These are phyloP conservation scores for Rhodocollybia butyracea DNA, from an alignment of 768 basidiomycete genomes.

Conservation along the genomic window DNA sequence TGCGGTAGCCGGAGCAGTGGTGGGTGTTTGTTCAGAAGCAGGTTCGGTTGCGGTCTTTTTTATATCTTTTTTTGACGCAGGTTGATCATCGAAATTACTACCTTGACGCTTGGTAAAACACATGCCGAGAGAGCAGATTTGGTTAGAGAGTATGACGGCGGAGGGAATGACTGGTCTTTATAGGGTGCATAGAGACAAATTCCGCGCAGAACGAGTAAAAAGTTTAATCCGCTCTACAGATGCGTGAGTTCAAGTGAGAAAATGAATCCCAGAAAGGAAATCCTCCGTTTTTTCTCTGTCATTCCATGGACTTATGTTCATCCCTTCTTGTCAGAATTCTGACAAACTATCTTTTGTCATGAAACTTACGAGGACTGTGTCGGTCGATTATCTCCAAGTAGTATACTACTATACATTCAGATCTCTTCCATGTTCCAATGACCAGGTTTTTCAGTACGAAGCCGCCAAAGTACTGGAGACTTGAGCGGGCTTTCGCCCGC, in stretches of 20 bases:
- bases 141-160: no score
- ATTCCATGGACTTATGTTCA: neutral
- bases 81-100: constrained; percentile 27
- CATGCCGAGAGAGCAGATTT: no score
- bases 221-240: neutral
- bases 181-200: neutral
- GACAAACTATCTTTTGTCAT: no score
- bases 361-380: no score
- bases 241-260: constrained; percentile 5
- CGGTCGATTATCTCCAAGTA: no score
- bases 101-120: constrained; percentile 37
- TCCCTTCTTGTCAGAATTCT: no score
- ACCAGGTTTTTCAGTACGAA: no score
- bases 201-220: neutral
- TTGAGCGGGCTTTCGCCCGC: no score
- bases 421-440: no score
- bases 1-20: constrained; percentile 8
- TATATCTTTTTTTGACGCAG: constrained; percentile 1
- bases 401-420: no score
- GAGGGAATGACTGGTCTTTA: neutral
- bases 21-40: constrained; percentile 14
- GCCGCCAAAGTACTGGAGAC: no score
- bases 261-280: neutral
- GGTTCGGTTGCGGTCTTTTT: constrained; percentile 3
- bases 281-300: neutral